Evolutionary conservation across 192 early-diverging fungal species (phyloP).

Genomic region (Rhizophagus sp.): DNA sequence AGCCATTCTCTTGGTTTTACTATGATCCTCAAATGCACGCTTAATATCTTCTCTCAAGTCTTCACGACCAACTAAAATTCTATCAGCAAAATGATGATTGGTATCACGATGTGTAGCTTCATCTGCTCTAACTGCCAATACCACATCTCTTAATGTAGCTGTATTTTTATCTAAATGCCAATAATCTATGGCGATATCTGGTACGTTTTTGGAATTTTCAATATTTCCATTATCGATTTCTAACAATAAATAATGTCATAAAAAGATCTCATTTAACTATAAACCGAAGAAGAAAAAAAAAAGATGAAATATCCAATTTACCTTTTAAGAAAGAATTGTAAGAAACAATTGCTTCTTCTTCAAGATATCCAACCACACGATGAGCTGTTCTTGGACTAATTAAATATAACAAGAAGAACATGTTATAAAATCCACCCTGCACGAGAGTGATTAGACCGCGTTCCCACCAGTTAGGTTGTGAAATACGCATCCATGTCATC

Average conservation of each 20-base stretch:
- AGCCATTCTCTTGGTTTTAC: constrained; percentile 2
- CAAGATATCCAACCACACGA: constrained; percentile 89
- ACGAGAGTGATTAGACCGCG: constrained; percentile 67
- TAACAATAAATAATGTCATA: neutral
- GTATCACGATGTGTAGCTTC: constrained; percentile 88
- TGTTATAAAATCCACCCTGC: constrained; percentile 91
- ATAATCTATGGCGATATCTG: constrained; percentile 83
- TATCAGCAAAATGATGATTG: constrained; percentile 85
- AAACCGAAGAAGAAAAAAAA: neutral
- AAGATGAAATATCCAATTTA: neutral
- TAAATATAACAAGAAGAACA: constrained; percentile 87
- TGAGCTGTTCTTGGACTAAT: constrained; percentile 79
- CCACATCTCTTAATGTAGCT: constrained; percentile 83
- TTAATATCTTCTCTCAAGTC: constrained; percentile 29
- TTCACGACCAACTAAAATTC: constrained; percentile 44
- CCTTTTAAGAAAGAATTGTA: constrained; percentile 82
- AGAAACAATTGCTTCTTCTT: constrained; percentile 90
- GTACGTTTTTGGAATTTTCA: constrained; percentile 67
- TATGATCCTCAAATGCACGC: neutral
- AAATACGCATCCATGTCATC: constrained; percentile 77
- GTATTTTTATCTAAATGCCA: constrained; percentile 70
- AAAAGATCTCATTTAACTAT: neutral
- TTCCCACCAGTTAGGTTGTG: constrained; percentile 63
- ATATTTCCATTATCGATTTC: constrained; percentile 80
- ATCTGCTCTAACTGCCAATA: constrained; percentile 85